Conservation (phyloP, 768 basidiomycete genomes). For the Inosperma sp. region DNA sequence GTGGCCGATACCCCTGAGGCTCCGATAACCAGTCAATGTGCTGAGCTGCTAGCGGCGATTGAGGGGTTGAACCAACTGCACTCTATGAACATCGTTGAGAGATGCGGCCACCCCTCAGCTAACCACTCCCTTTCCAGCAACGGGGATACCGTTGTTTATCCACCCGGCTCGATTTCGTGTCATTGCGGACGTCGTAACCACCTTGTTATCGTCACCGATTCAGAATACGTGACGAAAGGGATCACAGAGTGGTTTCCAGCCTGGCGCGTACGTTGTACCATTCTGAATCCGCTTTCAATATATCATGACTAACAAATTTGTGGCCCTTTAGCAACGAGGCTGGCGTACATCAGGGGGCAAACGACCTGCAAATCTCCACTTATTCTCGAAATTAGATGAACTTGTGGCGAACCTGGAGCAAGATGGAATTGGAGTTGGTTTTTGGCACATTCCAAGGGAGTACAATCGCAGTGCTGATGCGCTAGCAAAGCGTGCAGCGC, state of each 20-base stretch:
- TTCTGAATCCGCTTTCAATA: constrained; percentile 10
- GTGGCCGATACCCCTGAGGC: constrained; percentile 22
- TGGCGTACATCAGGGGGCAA: constrained; percentile 2
- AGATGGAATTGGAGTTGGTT: constrained; percentile 5
- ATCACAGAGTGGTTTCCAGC: constrained; percentile 12
- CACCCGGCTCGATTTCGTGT: neutral
- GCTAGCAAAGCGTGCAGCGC: constrained; percentile 7
- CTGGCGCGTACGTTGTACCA: constrained; percentile 6
- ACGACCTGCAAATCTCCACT: neutral
- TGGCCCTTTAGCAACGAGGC: neutral
- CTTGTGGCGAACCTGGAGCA: constrained; percentile 1
- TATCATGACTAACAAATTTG: too few relatives aligned
- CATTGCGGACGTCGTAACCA: constrained; percentile 5
- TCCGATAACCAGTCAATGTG: constrained; percentile 19
- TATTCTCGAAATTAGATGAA: neutral
- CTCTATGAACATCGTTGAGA: neutral
- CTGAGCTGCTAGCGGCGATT: constrained; percentile 15
- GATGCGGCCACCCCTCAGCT: too few relatives aligned
- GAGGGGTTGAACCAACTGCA: neutral
- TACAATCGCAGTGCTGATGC: constrained; percentile 9
- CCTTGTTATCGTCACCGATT: constrained; percentile 10
- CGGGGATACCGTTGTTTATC: too few relatives aligned
- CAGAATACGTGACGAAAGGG: constrained; percentile 12
- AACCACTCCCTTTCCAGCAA: too few relatives aligned
- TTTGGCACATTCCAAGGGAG: constrained; percentile 5